Evolutionary conservation across 2,329 filamentous ascomycete genomes (phyloP).

Genomic region (Aspergillus sp.): DNA sequence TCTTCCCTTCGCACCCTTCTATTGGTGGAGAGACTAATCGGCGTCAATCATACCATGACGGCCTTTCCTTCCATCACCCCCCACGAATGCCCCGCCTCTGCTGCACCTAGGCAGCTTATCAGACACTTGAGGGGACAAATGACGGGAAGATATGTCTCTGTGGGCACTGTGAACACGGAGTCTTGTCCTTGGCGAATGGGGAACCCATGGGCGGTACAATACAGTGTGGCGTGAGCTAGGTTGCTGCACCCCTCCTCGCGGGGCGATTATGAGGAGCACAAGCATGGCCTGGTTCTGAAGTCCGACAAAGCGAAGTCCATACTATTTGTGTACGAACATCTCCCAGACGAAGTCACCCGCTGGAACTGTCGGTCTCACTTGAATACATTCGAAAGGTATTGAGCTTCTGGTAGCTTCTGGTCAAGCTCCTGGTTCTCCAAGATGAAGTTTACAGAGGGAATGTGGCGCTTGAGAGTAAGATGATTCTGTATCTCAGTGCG

Average conservation of each 20-base stretch:
- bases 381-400: too few relatives aligned
- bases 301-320: not conserved
- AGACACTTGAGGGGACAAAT: slow-evolving; percentile 4
- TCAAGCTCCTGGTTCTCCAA: slow-evolving; percentile 10
- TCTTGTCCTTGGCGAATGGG: slow-evolving; percentile 5
- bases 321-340: not conserved
- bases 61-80: not conserved
- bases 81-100: slow-evolving; percentile 1
- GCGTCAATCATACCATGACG: not conserved
- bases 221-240: not conserved
- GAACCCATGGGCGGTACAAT: not conserved
- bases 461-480: slow-evolving; percentile 37
- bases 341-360: not conserved
- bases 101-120: slow-evolving; percentile 4
- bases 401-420: not conserved
- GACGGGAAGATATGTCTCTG: not conserved
- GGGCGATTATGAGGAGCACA: too few relatives aligned
- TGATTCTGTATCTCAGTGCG: not conserved
- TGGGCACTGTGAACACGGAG: slow-evolving; percentile 6
- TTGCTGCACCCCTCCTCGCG: too few relatives aligned
- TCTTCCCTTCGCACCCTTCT: not conserved
- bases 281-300: not conserved
- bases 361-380: not conserved
- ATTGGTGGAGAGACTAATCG: not conserved
- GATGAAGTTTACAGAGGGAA: slow-evolving; percentile 45